Conservation (phyloP, 202 grass and related monocot species). For the Carex arenaria region DNA sequence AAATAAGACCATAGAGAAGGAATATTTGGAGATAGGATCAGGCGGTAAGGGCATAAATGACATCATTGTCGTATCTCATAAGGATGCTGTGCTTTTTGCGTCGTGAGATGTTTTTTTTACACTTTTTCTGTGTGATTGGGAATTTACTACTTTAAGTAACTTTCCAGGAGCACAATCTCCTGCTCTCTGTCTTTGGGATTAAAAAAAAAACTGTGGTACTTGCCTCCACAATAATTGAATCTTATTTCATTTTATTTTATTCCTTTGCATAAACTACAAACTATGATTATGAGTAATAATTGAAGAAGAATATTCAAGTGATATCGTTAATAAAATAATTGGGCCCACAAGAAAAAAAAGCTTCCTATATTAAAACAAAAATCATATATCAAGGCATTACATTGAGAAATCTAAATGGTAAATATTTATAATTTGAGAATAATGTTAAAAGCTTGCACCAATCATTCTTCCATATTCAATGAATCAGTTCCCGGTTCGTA, state of each 20-base stretch:
- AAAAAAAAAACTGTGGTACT: neutral
- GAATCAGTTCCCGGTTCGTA: neutral
- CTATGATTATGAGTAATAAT: neutral
- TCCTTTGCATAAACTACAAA: neutral
- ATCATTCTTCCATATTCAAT: neutral
- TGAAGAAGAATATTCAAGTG: neutral
- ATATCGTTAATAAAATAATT: neutral
- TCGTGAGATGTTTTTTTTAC: neutral
- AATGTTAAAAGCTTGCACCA: neutral
- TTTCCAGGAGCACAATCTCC: neutral
- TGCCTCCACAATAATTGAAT: neutral
- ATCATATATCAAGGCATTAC: neutral
- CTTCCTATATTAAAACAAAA: too few species aligned
- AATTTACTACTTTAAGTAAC: conserved; percentile 11
- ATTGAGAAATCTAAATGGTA: neutral
- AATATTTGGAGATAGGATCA: conserved; percentile 3
- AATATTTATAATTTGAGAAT: neutral
- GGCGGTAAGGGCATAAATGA: conserved; percentile 11
- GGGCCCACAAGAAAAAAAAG: neutral
- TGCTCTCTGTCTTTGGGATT: neutral
- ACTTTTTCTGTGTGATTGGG: conserved; percentile 1
- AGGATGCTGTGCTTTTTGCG: conserved; percentile 2
- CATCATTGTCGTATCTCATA: conserved; percentile 22
- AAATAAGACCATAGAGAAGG: neutral
- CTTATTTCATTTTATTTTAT: neutral